Evolutionary conservation across 2,329 filamentous ascomycete genomes (phyloP).

Genomic region (Neonectria coccinea): DNA sequence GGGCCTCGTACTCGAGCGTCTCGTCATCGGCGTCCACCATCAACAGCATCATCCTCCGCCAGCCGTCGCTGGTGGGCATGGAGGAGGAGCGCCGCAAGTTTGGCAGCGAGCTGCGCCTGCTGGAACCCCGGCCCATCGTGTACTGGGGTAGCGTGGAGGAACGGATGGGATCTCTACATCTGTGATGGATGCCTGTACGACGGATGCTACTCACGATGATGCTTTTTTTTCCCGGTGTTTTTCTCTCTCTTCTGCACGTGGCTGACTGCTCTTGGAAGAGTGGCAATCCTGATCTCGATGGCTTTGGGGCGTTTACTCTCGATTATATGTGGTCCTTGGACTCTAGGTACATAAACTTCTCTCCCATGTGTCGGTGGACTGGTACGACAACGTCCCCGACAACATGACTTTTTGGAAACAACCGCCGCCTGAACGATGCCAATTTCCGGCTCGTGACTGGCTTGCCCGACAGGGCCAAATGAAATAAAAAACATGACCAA

Average conservation of each 20-base stretch:
- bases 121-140: conserved; percentile 72
- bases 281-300: neutral
- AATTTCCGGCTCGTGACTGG: neutral
- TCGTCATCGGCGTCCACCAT: conserved; percentile 63
- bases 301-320: neutral
- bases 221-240: neutral
- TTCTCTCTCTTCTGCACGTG: neutral
- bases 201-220: neutral
- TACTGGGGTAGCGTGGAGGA: conserved; percentile 74
- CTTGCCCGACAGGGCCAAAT: neutral
- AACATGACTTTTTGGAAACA: conserved; percentile 1
- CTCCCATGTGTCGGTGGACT: conserved; percentile 8
- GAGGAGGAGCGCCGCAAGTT: conserved; percentile 69
- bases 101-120: conserved; percentile 64
- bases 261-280: neutral
- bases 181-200: conserved; percentile 34
- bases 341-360: conserved; percentile 6
- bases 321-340: neutral
- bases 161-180: conserved; percentile 59
- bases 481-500: neutral
- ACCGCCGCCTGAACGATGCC: neutral
- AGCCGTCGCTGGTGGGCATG: conserved; percentile 67
- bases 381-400: conserved; percentile 1
- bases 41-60: conserved; percentile 70
- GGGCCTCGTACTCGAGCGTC: conserved; percentile 56